Evolutionary conservation across 2,329 filamentous ascomycete genomes (phyloP), one percentile per base, ranked within the genome.

Genomic region (Sporothrix inflata): DNA sequence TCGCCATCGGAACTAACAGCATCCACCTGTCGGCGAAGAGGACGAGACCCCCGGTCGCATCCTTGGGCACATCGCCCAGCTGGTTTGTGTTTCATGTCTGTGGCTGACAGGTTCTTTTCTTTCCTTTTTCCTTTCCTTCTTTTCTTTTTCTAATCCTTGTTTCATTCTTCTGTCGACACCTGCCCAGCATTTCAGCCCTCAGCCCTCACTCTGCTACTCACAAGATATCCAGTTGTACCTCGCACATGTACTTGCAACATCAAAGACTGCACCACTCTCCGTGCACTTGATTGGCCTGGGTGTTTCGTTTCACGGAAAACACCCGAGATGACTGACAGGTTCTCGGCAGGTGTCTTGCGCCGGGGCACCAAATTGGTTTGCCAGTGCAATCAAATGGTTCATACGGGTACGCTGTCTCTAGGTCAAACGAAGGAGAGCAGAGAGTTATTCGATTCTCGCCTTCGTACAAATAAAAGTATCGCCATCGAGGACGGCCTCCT

Each of bases 321-420:
- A 53, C 65, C 65, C 65, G 65, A 67, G 27, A 67, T 51, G 65
- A 67, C 65, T 47, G 65, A 34, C 65, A 51, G 65, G 65, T 24
- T 67, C 5, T 51, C 27, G 45, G 65, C 40, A 27, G 60, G 40
- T 65, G 38, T 45, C 40, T 65, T 65, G 40, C 40, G 21, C 61
- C 42, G 40, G 21, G 24, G 24, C 24, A 30, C 21, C 21, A 65
- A n/a, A 47, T 65, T 65, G 61, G 61, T 30, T 47, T 27, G 38
- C 61, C 9, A 63, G 40, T 47, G 61, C 40, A 65, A 65, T 65
- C 40, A 47, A 65, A 65, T 19, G 19, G 40, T 65, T 47, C 57
- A 63, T 63, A 34, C 57, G 11, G 21, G 21, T n/a, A 40, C n/a
- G 53, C 34, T 8, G 34, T n/a, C 57, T 38, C 49, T 51, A 8